Conservation (phyloP, 2,329 filamentous ascomycete genomes). For the Davidsoniella virescens region DNA sequence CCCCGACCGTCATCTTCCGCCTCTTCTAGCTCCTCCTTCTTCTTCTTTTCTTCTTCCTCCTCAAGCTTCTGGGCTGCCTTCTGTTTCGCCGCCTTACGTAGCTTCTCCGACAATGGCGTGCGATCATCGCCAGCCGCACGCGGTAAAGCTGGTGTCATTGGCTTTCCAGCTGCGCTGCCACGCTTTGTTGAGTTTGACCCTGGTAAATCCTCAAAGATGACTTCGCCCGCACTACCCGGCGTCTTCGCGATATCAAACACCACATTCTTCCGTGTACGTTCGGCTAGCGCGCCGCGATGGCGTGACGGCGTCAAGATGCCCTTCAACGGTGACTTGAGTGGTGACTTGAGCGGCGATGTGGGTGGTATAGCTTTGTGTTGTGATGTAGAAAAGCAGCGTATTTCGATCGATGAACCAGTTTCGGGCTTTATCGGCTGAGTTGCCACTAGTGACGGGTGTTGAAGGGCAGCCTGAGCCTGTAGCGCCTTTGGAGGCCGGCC, state of each 20-base stretch:
- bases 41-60: constrained; percentile 13
- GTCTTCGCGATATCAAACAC: constrained; percentile 26
- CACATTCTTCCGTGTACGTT: constrained; percentile 34
- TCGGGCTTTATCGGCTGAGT: not conserved
- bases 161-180: not conserved
- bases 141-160: not conserved
- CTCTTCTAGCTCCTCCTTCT: constrained; percentile 19
- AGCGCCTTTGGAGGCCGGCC: constrained; percentile 12
- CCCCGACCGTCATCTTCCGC: constrained; percentile 11
- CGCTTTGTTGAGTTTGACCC: constrained; percentile 17
- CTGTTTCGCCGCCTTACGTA: constrained; percentile 14
- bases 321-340: constrained; percentile 23
- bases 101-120: constrained; percentile 12
- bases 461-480: not conserved
- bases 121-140: constrained; percentile 2
- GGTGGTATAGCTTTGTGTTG: constrained; percentile 3
- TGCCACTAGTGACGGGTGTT: constrained; percentile 1
- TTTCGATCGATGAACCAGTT: too few species aligned
- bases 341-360: constrained; percentile 6
- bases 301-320: constrained; percentile 41
- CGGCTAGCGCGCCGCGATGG: constrained; percentile 20
- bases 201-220: constrained; percentile 37
- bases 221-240: constrained; percentile 21
- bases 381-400: not conserved
- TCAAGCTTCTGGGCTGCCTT: constrained; percentile 13